Base-by-base conservation (phyloP, 2,329 filamentous ascomycete genomes). In the Alternaria panax region DNA sequence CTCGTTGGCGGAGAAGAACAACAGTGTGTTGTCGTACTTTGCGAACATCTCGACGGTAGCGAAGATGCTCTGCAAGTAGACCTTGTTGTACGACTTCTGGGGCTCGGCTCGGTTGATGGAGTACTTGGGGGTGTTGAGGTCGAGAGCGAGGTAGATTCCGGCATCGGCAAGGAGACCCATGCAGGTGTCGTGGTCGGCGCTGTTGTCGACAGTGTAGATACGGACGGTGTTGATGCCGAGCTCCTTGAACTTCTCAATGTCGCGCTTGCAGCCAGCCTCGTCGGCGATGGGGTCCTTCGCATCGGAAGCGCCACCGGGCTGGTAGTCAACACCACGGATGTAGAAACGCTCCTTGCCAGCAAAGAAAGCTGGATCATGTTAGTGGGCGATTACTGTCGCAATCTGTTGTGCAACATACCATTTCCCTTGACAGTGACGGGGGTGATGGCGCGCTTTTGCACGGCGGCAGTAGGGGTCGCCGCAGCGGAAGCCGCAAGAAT, bases 181-280 rank as follows among this genome's bases (percentile, higher is more conserved):
- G 84, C 93, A 97, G 63, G 88, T 85, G 71, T 93, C 89, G 81
- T 97, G 93, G 78, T 90, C 81, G 69, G 84, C 82, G 51, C 88
- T 89, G 85, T 97, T 97, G 84, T 97, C 93, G 68, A 96, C 89
- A 16, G 90, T 92, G 85, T 97, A 97, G 63, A 97, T 91, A 79
- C 93, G 93, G 75, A 97, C 85, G 25, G 92, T 93, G 84, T 97
- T 97, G 81, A 97, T 83, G 48, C 93, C 92, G 51, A 97, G 85
- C 67, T 92, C 86, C 83, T 92, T 87, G 87, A 97, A 96, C 76
- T 92, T 84, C 51, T 82, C 80, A 69, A 97, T 90, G 75, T 96
- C 92, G 66, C 93, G 90, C 78, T 87, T 85, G 86, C 93, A 97
- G 73, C 84, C 80, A 4, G 79, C 79, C 24, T 82, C 75, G 71